Conservation (phyloP, 495 filamentous ascomycete genomes). For the Penicillium diatomitis region DNA sequence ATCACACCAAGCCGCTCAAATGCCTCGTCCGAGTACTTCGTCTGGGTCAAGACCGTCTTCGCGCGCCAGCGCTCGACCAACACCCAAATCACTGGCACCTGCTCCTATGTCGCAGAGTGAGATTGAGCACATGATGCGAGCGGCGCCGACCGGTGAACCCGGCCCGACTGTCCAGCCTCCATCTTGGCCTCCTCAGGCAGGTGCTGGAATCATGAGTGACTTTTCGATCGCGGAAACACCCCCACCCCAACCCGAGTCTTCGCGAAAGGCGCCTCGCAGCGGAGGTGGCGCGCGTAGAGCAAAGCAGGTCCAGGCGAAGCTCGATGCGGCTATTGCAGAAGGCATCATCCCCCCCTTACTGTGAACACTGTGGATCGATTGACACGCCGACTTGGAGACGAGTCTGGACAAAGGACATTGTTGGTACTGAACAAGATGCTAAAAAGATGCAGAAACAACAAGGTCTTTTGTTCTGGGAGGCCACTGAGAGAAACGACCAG, state of each 20-base stretch:
- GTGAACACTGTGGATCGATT: constrained; percentile 86
- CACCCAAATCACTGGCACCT: constrained; percentile 33
- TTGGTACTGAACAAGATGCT: constrained; percentile 52
- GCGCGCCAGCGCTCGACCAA: constrained; percentile 25
- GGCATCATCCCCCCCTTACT: constrained; percentile 81
- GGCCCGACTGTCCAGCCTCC: constrained; percentile 30
- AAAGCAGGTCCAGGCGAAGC: constrained; percentile 34
- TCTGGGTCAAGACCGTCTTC: constrained; percentile 29
- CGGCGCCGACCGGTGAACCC: constrained; percentile 51
- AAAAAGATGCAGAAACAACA: constrained; percentile 57
- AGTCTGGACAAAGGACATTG: constrained; percentile 62
- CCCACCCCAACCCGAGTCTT: constrained; percentile 15
- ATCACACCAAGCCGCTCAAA: constrained; percentile 11
- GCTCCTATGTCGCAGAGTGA: constrained; percentile 32
- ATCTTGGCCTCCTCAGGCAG: constrained; percentile 39
- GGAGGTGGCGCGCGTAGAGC: constrained; percentile 28
- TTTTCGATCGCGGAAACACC: constrained; percentile 26
- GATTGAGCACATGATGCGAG: constrained; percentile 24
- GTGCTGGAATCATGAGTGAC: constrained; percentile 37
- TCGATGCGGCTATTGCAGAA: constrained; percentile 56
- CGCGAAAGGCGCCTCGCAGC: constrained; percentile 23
- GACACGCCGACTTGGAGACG: constrained; percentile 94
- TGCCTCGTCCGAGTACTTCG: constrained; percentile 18
- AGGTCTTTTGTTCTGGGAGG: constrained; percentile 53
- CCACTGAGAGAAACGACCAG: constrained; percentile 50